Percentiles rank a stretch among this genome's conserved stretches.
Conservation (phyloP, 208 protist genomes). For the Acanthamoeba sp. region DNA sequence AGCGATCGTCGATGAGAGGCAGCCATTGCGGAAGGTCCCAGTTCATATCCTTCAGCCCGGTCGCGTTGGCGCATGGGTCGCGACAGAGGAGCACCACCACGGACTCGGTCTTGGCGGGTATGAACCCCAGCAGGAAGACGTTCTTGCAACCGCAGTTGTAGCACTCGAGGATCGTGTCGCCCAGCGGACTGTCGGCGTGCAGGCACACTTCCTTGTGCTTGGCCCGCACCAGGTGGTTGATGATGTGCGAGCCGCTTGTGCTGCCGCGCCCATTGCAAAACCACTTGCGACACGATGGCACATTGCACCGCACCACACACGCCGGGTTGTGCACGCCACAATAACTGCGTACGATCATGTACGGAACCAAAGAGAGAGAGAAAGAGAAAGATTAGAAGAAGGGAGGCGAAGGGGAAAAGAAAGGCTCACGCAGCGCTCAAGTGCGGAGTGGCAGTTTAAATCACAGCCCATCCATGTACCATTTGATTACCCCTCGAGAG, state of each 20-base stretch:
- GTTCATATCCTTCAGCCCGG: constrained; percentile 87
- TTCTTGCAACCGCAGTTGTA: constrained; percentile 95
- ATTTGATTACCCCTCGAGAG: neutral
- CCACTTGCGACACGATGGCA: constrained; percentile 91
- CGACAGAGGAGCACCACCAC: constrained; percentile 96
- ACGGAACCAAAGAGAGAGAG: neutral
- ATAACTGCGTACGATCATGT: constrained; percentile 83
- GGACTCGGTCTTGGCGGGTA: constrained; percentile 94
- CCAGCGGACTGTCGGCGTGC: constrained; percentile 92
- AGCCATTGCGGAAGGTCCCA: constrained; percentile 94
- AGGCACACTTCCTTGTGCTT: constrained; percentile 89
- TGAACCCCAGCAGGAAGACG: constrained; percentile 95
- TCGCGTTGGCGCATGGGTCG: constrained; percentile 86
- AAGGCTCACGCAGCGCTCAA: too few relatives aligned
- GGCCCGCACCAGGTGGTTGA: constrained; percentile 94
- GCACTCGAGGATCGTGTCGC: constrained; percentile 95
- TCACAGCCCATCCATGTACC: too few relatives aligned
- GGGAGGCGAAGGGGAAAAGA: too few relatives aligned
- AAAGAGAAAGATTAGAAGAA: too few relatives aligned
- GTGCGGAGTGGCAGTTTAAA: too few relatives aligned
- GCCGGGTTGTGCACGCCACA: constrained; percentile 92
- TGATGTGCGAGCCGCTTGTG: constrained; percentile 91
- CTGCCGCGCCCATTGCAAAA: constrained; percentile 94
- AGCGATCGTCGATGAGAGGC: constrained; percentile 94
- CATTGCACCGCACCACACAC: constrained; percentile 92